Evolutionary conservation across 352 stramenopile species (phyloP).

Genomic region (Globisporangium echinulatum): DNA sequence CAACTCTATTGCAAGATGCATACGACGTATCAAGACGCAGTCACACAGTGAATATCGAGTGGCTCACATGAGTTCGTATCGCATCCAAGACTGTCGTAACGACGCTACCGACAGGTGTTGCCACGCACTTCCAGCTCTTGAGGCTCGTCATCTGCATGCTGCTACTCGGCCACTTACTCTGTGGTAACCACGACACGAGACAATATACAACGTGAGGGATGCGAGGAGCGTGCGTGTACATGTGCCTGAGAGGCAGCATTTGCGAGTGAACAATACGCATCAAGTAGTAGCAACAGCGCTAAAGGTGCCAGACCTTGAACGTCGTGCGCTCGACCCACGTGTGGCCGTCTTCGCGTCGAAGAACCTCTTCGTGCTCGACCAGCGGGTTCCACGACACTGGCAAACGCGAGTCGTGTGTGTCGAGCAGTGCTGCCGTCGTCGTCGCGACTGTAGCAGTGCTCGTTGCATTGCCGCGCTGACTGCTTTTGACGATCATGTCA

Average conservation of each 20-base stretch:
- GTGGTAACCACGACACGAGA: background rate
- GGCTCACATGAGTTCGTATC: too few species aligned
- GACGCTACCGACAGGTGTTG: too few species aligned
- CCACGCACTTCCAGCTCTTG: slow-evolving; percentile 59
- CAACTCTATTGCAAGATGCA: slow-evolving; percentile 32
- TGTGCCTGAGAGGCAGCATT: too few species aligned
- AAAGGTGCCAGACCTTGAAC: slow-evolving; percentile 27
- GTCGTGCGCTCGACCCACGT: slow-evolving; percentile 52
- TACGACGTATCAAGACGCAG: background rate
- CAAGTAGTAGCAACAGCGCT: too few species aligned
- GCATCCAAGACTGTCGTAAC: too few species aligned
- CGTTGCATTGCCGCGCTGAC: slow-evolving; percentile 2
- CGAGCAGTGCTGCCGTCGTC: background rate
- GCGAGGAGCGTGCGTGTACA: too few species aligned
- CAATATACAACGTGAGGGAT: background rate
- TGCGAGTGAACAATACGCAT: too few species aligned
- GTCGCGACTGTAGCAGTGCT: background rate
- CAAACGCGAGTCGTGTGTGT: background rate
- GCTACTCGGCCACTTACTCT: slow-evolving; percentile 23
- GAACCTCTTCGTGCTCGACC: slow-evolving; percentile 40
- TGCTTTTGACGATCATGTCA: slow-evolving; percentile 54
- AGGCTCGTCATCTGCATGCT: slow-evolving; percentile 50
- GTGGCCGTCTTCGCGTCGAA: slow-evolving; percentile 39
- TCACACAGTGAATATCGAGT: too few species aligned
- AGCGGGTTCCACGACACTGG: slow-evolving; percentile 23